Evolutionary conservation across 352 stramenopile species (phyloP).

Genomic region (Phytopythium helicoides): DNA sequence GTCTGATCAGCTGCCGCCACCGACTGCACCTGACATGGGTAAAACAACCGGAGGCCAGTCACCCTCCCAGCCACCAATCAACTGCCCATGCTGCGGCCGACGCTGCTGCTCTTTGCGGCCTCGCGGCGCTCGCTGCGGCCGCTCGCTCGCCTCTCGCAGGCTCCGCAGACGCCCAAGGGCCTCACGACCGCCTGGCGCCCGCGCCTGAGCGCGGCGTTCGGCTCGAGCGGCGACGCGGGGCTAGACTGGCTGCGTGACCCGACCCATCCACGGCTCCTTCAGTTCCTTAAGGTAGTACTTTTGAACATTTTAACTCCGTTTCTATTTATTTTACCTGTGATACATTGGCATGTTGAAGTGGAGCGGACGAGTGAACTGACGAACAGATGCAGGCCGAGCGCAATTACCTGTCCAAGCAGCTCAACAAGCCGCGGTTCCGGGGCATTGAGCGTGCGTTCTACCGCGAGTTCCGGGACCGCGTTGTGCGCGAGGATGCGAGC

Average conservation of each 20-base stretch:
- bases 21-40: conserved; percentile 4
- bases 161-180: not conserved
- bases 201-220: not conserved
- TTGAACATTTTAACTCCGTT: not conserved
- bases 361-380: not conserved
- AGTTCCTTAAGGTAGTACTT: conserved; percentile 57
- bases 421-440: conserved; percentile 56
- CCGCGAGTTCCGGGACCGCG: conserved; percentile 57
- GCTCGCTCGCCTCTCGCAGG: not conserved
- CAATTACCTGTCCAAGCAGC: conserved; percentile 43
- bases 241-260: conserved; percentile 51
- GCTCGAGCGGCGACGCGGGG: not conserved
- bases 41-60: conserved; percentile 13
- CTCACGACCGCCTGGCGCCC: too few relatives aligned
- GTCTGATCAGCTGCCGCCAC: conserved; percentile 3
- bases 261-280: conserved; percentile 38
- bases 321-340: not conserved
- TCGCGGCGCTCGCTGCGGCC: not conserved
- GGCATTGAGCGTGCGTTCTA: conserved; percentile 62
- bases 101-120: conserved; percentile 5
- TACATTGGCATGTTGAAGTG: not conserved
- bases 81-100: conserved; percentile 12
- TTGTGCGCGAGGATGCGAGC: conserved; percentile 51
- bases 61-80: not conserved
- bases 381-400: conserved; percentile 33